Percentiles rank a stretch among this genome's conserved stretches.
phyloP scores from a whole-genome alignment of 2,329 filamentous ascomycete genomes.

The Neobulgaria alba region DNA sequence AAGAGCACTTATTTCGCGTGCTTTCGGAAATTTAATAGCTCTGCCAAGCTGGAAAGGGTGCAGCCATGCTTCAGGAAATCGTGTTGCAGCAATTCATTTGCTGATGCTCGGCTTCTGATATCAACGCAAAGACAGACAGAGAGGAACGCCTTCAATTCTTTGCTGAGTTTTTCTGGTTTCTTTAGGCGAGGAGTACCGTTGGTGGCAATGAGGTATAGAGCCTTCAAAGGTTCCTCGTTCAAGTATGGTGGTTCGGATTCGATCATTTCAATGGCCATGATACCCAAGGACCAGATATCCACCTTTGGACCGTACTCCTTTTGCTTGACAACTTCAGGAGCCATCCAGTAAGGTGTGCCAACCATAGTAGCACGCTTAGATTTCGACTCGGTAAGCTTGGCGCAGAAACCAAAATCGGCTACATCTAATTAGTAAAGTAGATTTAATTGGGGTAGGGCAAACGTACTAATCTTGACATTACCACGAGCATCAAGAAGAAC shows the following conservation, averaged over 20 bases:
- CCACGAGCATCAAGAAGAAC: constrained; percentile 89
- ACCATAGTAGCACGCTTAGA: constrained; percentile 99
- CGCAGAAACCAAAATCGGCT: constrained; percentile 99
- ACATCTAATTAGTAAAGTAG: constrained; percentile 29
- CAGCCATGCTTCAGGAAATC: constrained; percentile 94
- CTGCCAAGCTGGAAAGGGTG: constrained; percentile 70
- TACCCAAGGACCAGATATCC: constrained; percentile 97
- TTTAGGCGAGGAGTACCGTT: constrained; percentile 95
- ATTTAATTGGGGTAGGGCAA: not conserved
- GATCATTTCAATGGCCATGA: constrained; percentile 99
- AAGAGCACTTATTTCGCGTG: constrained; percentile 50
- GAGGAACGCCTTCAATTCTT: constrained; percentile 95
- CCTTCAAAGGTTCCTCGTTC: constrained; percentile 96
- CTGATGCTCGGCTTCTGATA: constrained; percentile 87
- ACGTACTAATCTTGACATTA: constrained; percentile 94
- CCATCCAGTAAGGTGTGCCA: constrained; percentile 99
- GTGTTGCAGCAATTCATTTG: constrained; percentile 79
- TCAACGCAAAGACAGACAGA: constrained; percentile 95
- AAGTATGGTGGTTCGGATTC: constrained; percentile 96
- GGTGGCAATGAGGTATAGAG: constrained; percentile 92
- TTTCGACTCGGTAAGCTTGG: constrained; percentile 94
- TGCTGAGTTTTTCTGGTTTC: constrained; percentile 96
- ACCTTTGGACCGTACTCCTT: constrained; percentile 98
- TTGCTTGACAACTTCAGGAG: constrained; percentile 97
- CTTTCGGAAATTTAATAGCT: constrained; percentile 82